Base-by-base conservation (phyloP, 2,329 filamentous ascomycete species). In the Fusarium sororula region DNA sequence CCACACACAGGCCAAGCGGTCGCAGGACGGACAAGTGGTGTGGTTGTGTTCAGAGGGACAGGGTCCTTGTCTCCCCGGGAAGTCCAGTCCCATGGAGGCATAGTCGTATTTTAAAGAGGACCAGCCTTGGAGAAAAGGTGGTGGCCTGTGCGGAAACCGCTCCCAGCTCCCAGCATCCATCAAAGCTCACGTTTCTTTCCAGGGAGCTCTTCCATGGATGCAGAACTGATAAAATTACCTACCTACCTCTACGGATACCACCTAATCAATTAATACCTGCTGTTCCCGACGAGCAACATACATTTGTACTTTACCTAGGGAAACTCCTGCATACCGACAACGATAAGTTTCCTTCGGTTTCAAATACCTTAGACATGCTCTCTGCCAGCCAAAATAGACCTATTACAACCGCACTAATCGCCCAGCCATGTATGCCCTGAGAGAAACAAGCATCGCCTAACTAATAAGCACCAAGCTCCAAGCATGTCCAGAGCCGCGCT, bases 21-120 rank as follows among this genome's bases (percentile, higher is more conserved):
- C 67, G 75, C 75, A 77, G 75, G 73, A 72, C 63, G 66, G 56
- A 42, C 57, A 66, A 73, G 75, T 77, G 73, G 75, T 77, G 75
- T 77, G 72, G 66, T 70, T 74, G 64, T 57, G 68, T 66, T 57
- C 56, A 48, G 48, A 54, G 63, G 63, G 54, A 72, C 68, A 72
- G 56, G 61, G 53, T 70, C 57, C 57, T 61, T 58, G 47, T 70
- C 71, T 71, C 70, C 71, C 71, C 71, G 71, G 71, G 67, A 67
- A 63, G 66, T 57, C 67, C 67, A 74, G 35, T 60, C 58, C 66
- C 39, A 72, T 57, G 47, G 41, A 39, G 71, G 71, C 57, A 74
- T 73, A 68, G 71, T 37, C 42, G 26, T 32, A 35, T 42, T 70
- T 61, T 66, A 64, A 64, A 44, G 67, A 71, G 51, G 63, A 57